Evolutionary conservation across 129 eudicot species (phyloP), one percentile per base, ranked within the genome.

Genomic region (Centrapalus pauciflorus): DNA sequence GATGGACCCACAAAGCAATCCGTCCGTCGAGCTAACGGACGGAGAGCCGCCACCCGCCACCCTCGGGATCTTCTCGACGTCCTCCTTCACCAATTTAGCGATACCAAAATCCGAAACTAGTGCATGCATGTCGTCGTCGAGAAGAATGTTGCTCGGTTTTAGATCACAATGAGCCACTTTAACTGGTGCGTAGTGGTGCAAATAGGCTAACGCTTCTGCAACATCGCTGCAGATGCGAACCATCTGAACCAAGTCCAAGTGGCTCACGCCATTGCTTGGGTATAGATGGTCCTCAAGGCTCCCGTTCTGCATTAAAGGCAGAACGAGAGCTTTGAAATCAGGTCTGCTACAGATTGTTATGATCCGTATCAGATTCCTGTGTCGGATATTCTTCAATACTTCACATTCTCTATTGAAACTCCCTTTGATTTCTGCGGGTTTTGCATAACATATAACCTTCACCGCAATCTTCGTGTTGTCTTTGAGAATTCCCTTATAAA

Each of bases 151-250:
- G 78, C 95, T 90, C 11, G 97, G 97, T 59, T 90, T 90, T 2
- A 90, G 85, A 77, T 90, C 97, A 80, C 97, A 87, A 41, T 90
- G 97, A 60, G 87, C 95, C n/a, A 90, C 87, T 77, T 78, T 90
- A 32, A 87, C 82, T 0, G 95, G 97, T 17, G 95, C 81, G 35
- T 87, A 54, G 49, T 90, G 92, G 56, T 90, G 97, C 67, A 90
- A 75, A 73, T 90, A 90, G 26, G 91, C 84, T 69, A 90, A 64
- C 72, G 89, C 97, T 77, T 86, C 87, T 1, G 97, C 97, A 11
- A 90, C 95, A 70, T 90, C 97, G 28, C 83, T 79, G 43, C 87
- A 84, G 2, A 90, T 84, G 45, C 77, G 66, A n/a, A 90, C 87
- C 33, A 87, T 28, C 58, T 84, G 97, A 20, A 59, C 85, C 84